Base-by-base conservation (phyloP, 2,329 filamentous ascomycete genomes). In the Penicillium sp. region DNA sequence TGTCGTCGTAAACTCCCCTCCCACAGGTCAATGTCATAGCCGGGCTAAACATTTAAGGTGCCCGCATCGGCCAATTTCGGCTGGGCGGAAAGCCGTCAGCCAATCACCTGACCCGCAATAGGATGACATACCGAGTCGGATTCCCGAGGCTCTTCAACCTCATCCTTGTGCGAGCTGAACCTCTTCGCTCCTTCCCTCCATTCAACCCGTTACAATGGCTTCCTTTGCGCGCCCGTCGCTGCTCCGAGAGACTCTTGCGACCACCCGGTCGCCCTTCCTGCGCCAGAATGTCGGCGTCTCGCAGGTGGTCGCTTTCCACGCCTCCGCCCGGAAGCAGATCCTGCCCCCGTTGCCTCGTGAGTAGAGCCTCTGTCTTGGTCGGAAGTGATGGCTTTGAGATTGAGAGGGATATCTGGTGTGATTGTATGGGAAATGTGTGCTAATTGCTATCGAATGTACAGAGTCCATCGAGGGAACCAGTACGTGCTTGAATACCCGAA, bases 281-380 rank as follows among this genome's bases (percentile, higher is more conserved):
- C 74, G 70, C 66, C 73, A 71, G 68, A 75, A 76, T 72, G 70
- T 68, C 59, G 72, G 72, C 38, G 68, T 75, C 60, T 79, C 81
- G 69, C 84, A 88, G 78, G 84, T 89, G 72, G 89, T 93, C 68
- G 89, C 91, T 71, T 97, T 99, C 86, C 93, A 97, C 81, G 91
- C 90, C 73, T 92, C 91, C 45, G 85, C 88, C 79, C 86, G 87
- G 80, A 86, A 87, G 79, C 84, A 85, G 75, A 89, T 94, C 74
- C 85, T 99, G 61, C 92, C 94, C 63, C 89, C 93, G 59, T 86
- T 91, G 68, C 93, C 93, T 74, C 95, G 93, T 95, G 84, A 81
- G 90, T 86, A 40, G 33, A 35, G 37, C 53, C 54, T 50, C 24
- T 61, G 40, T 38, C 33, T 24, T 19, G 26, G 50, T 45, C 13